A percentile compares a stretch with the other conserved stretches of the same genome.
Evolutionary conservation across 2,329 filamentous ascomycete species (phyloP).

Genomic region (Sporothrix humicola): DNA sequence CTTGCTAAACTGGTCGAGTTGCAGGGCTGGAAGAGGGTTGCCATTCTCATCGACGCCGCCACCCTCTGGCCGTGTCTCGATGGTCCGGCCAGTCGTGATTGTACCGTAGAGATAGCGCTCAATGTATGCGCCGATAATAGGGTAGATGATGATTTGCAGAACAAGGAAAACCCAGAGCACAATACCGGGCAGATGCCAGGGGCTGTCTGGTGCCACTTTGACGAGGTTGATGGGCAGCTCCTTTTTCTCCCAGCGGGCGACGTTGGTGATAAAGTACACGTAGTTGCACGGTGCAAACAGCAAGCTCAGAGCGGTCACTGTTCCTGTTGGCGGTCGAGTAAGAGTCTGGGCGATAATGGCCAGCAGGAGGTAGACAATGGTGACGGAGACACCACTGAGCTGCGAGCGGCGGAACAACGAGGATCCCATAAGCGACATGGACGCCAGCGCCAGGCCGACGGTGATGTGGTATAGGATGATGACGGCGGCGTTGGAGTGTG

Average conservation of each 20-base stretch:
- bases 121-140: conserved; percentile 73
- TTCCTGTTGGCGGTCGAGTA: conserved; percentile 63
- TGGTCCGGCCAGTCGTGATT: conserved; percentile 64
- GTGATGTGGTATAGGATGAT: conserved; percentile 77
- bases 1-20: conserved; percentile 76
- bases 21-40: conserved; percentile 60
- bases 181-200: conserved; percentile 74
- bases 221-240: conserved; percentile 65
- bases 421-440: conserved; percentile 79
- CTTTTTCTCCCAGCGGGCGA: conserved; percentile 76
- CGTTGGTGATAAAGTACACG: conserved; percentile 76
- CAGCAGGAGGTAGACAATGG: conserved; percentile 74
- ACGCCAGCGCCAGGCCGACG: conserved; percentile 76
- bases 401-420: conserved; percentile 87
- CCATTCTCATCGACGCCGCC: conserved; percentile 40
- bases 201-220: conserved; percentile 65
- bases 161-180: conserved; percentile 78
- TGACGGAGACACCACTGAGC: conserved; percentile 80
- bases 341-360: conserved; percentile 83
- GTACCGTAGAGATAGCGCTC: conserved; percentile 80
- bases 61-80: conserved; percentile 47
- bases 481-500: conserved; percentile 66
- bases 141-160: conserved; percentile 79
- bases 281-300: conserved; percentile 89
- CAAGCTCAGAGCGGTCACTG: conserved; percentile 72